Base-by-base conservation (phyloP, 2,329 filamentous ascomycete genomes). In the Cercospora sesami region DNA sequence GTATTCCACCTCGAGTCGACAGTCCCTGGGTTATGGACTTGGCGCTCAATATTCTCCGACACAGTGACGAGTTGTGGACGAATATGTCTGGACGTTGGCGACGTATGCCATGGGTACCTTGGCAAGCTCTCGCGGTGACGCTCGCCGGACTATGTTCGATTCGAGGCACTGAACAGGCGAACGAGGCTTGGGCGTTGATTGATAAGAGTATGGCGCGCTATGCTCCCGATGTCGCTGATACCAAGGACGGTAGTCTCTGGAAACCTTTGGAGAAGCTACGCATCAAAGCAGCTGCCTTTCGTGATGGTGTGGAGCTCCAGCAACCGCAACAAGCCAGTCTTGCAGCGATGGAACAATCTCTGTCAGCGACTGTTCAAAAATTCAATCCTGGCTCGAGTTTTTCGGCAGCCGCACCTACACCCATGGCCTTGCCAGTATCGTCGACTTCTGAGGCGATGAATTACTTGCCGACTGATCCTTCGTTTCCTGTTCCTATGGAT, bases 81-180 rank as follows among this genome's bases (percentile, higher is more conserved):
- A 69, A 73, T 57, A 68, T 77, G 42, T 77, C 74, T 1, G 77
- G 79, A 12, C 76, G 80, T 3, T 85, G 81, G 75, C 74, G 75
- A 21, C 86, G 85, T 83, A 84, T 84, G 80, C 78, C 80, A 0
- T 86, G 85, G 74, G 82, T 85, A 14, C 85, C 85, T 67, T 87
- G 85, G 85, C 85, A 87, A 70, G 81, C 84, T 7, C 76, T 87
- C 0, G 84, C 85, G 1, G 84, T 86, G 6, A 81, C 83, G 1
- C 75, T 86, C 14, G 84, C 84, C 1, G 84, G 86, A 69, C 78
- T 87, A 23, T 86, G 84, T 72, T 77, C 80, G 3, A 82, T 83
- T 70, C 81, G 83, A 3, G 76, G 79, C 42, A 83, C 83, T 6
- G 79, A 80, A 21, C 75, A 83, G 31, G 84, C 82, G 16, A 80